A percentile compares a stretch with the other conserved stretches of the same genome.
These are phyloP conservation scores for Anethum foeniculum DNA, from an alignment of 140 eudicot species.

Conservation along the genomic window DNA sequence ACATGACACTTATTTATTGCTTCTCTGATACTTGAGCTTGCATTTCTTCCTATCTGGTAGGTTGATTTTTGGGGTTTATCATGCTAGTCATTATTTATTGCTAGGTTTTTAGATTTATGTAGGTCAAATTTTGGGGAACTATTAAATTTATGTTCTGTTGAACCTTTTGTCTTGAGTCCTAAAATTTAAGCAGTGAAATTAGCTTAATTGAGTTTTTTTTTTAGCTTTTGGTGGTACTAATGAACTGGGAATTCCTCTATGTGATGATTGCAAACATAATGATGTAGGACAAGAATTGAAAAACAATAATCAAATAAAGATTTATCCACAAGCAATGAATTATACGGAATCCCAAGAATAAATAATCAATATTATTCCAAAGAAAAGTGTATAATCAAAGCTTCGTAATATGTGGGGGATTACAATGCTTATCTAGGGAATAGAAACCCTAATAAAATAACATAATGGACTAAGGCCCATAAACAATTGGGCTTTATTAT, in stretches of 20 bases:
- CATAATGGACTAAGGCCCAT: no score
- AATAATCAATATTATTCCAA: no score
- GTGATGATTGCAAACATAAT: not conserved
- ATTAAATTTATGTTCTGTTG: not conserved
- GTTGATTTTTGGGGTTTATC: not conserved
- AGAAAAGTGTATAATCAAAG: no score
- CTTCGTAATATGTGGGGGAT: no score
- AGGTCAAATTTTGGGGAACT: not conserved
- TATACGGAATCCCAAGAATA: no score
- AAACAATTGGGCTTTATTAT: no score
- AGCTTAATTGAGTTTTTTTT: not conserved
- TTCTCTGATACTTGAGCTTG: slow-evolving; percentile 16
- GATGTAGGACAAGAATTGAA: no score
- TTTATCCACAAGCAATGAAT: no score
- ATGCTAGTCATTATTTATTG: no score
- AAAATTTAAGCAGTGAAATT: not conserved
- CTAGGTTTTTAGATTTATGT: not conserved
- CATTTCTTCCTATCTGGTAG: not conserved
- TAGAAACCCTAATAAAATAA: no score
- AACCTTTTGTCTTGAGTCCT: not conserved
- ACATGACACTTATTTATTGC: slow-evolving; percentile 13
- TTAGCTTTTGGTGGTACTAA: not conserved
- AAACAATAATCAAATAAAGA: no score
- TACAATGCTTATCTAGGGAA: no score
- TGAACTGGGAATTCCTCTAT: not conserved